Conservation (phyloP, 2,329 filamentous ascomycete genomes). For the Fusarium tanahbumbuense region DNA sequence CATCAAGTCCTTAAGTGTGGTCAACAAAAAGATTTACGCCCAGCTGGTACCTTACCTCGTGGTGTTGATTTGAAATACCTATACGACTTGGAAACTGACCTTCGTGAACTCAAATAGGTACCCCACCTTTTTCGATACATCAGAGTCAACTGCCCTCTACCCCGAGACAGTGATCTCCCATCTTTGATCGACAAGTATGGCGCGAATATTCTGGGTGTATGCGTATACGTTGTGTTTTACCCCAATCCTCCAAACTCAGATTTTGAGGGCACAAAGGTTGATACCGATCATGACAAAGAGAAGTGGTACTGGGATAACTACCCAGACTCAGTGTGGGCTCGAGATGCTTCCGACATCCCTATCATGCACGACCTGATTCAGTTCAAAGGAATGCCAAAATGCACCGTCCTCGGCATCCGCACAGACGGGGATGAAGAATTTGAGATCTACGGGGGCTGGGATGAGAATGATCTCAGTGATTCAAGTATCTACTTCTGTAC, state of each 20-base stretch:
- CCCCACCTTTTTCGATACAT: neutral
- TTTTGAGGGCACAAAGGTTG: neutral
- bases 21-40: neutral
- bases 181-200: conserved; percentile 3
- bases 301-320: neutral
- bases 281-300: neutral
- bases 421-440: neutral
- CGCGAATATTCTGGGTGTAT: neutral
- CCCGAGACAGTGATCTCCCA: neutral
- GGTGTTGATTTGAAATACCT: too few species aligned
- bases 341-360: neutral
- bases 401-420: neutral
- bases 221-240: conserved; percentile 2
- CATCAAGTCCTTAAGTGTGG: neutral
- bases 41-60: neutral
- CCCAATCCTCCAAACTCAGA: neutral
- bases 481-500: neutral
- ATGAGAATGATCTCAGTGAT: neutral
- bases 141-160: conserved; percentile 8
- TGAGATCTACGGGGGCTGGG: neutral
- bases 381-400: conserved; percentile 6
- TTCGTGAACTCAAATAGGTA: too few species aligned
- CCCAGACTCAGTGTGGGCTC: conserved; percentile 15
- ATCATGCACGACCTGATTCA: conserved; percentile 1
- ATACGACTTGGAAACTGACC: too few species aligned